Conservation (phyloP, 2,329 filamentous ascomycete genomes). For the Xylaria multiplex region DNA sequence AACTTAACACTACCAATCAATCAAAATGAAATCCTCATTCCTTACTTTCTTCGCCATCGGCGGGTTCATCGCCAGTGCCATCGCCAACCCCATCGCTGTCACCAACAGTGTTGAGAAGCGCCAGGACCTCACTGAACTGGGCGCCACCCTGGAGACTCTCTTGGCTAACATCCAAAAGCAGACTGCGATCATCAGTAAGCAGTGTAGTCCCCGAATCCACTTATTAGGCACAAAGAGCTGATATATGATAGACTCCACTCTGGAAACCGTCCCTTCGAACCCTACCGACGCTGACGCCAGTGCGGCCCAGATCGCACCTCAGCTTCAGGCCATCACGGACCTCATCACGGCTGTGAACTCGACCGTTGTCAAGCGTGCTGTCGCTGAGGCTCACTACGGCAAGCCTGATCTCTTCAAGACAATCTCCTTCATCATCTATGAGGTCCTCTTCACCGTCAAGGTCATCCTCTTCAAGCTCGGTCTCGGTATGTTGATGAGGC, state of each 20-base stretch:
- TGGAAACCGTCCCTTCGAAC: slow-evolving; percentile 36
- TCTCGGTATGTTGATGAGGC: slow-evolving; percentile 40
- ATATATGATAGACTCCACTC: slow-evolving; percentile 38
- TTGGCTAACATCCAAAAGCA: slow-evolving; percentile 42
- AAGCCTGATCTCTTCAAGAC: slow-evolving; percentile 44
- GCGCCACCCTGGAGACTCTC: slow-evolving; percentile 39
- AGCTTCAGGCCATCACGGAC: slow-evolving; percentile 40
- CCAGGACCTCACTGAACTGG: slow-evolving; percentile 41
- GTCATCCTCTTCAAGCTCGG: slow-evolving; percentile 45
- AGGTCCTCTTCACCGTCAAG: slow-evolving; percentile 44
- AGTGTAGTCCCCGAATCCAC: background rate
- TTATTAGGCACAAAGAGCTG: slow-evolving; percentile 14
- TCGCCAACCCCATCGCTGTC: slow-evolving; percentile 41
- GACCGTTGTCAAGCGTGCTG: slow-evolving; percentile 37
- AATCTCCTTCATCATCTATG: slow-evolving; percentile 41
- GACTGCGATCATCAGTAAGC: slow-evolving; percentile 43
- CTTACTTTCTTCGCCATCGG: slow-evolving; percentile 43
- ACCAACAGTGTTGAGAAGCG: slow-evolving; percentile 40
- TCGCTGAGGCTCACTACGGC: slow-evolving; percentile 35
- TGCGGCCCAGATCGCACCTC: slow-evolving; percentile 39
- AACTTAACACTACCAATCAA: slow-evolving; percentile 31
- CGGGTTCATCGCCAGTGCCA: slow-evolving; percentile 42
- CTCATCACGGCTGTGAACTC: slow-evolving; percentile 37
- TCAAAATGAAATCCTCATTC: slow-evolving; percentile 45
- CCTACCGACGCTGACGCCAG: slow-evolving; percentile 35